Conservation (phyloP, 1,284 basidiomycete species). For the Boletus sp. region DNA sequence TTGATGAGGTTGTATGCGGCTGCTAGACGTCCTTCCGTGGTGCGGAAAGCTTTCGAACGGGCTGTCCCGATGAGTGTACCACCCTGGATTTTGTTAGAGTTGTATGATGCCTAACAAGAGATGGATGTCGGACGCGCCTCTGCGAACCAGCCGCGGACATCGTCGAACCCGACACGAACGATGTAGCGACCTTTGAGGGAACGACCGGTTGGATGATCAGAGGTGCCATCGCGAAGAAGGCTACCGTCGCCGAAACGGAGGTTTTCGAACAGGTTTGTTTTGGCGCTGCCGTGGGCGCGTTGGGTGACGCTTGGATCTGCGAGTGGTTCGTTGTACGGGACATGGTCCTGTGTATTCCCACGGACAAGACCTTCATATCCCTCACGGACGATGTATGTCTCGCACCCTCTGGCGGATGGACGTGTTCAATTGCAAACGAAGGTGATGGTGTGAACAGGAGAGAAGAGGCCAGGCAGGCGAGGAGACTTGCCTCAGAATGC, state of each 20-base stretch:
- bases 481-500: constrained; percentile 73
- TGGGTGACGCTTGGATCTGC: constrained; percentile 22
- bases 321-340: constrained; percentile 17
- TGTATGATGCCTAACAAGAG: not conserved
- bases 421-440: no score
- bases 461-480: not conserved
- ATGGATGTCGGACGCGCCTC: constrained; percentile 49
- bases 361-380: constrained; percentile 94
- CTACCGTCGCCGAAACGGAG: constrained; percentile 90
- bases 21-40: constrained; percentile 77
- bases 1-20: constrained; percentile 91
- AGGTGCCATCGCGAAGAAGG: constrained; percentile 77
- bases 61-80: constrained; percentile 97
- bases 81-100: constrained; percentile 50
- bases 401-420: constrained; percentile 66
- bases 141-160: constrained; percentile 92
- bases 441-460: not conserved
- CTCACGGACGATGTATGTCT: constrained; percentile 92
- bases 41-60: constrained; percentile 85
- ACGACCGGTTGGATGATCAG: not conserved
- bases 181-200: constrained; percentile 76
- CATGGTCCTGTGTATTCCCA: constrained; percentile 51
- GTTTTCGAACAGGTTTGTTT: constrained; percentile 53
- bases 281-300: constrained; percentile 20
- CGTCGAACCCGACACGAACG: constrained; percentile 96